Evolutionary conservation across 305 asterid species (phyloP).

Genomic region (Striga hermonthica): DNA sequence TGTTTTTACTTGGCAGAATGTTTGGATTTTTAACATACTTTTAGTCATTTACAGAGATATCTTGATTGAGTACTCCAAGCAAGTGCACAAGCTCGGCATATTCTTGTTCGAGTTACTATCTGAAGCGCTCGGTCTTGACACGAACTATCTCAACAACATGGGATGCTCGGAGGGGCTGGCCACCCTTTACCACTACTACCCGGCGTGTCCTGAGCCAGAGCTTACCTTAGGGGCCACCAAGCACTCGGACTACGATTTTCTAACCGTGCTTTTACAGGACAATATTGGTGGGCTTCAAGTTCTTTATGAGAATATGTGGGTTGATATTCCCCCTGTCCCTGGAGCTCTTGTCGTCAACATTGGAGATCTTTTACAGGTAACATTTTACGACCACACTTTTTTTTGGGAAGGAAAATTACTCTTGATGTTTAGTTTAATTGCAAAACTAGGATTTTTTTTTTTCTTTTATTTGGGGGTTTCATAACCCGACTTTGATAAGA

Average conservation of each 20-base stretch:
- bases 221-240: conserved; percentile 44
- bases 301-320: conserved; percentile 40
- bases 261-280: conserved; percentile 47
- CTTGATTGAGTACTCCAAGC: conserved; percentile 34
- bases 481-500: too few relatives aligned
- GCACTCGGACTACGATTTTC: conserved; percentile 48
- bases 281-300: conserved; percentile 54
- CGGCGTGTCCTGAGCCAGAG: conserved; percentile 49
- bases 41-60: conserved; percentile 29
- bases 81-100: conserved; percentile 34
- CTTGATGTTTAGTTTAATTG: too few relatives aligned
- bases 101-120: conserved; percentile 40
- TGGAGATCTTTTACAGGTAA: conserved; percentile 55
- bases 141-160: conserved; percentile 33
- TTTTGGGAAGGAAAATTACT: too few relatives aligned
- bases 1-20: too few relatives aligned
- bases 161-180: conserved; percentile 40
- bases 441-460: neutral
- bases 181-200: conserved; percentile 41
- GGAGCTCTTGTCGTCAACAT: conserved; percentile 50
- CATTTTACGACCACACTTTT: neutral
- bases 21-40: neutral
- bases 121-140: conserved; percentile 43
- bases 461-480: too few relatives aligned
- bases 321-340: conserved; percentile 37